Base-by-base conservation (phyloP, 768 basidiomycete species). In the Calocera viscosa region DNA sequence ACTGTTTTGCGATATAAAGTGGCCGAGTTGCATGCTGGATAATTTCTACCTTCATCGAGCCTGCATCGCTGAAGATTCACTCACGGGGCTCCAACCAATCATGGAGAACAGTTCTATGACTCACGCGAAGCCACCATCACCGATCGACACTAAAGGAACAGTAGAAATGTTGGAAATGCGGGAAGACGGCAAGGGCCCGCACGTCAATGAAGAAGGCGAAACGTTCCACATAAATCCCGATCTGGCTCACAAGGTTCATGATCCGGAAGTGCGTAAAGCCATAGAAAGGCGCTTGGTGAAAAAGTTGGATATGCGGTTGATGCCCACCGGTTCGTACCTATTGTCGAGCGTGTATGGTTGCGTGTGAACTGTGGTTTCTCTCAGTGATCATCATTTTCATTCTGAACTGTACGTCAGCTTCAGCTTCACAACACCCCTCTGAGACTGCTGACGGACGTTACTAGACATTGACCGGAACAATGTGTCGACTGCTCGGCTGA, bases 301-400 rank as follows among this genome's bases (percentile, higher is more conserved):
- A 41, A 83, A 81, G 68, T 77, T 88, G 60, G 86, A 87, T 69
- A 73, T 70, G 68, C 77, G 85, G 38, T 74, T 87, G 2, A 71
- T 88, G 60, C 83, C 84, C 0, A 82, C 82, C 86, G 73, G 86
- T 86, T 68, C 68, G 76, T 70, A 0, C 33, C 8, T 17, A 60
- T 26, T 3, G 3, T 26, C 30, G n/a, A n/a, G n/a, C n/a, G n/a
- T n/a, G n/a, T n/a, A n/a, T n/a, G n/a, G n/a, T n/a, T n/a, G n/a
- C n/a, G n/a, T 14, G 14, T 49, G 12, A 7, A 16, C 12, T 49
- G 7, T 26, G 53, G 28, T 28, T 60, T 11, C 53, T 32, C 2
- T 60, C 60, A 53, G 28, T 64, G 26, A 67, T 67, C 60, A 26
- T 69, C 14, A 66, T 69, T 34, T 69, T 67, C 41, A 69, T 69